Conservation (phyloP, 768 basidiomycete species). For the Coprinopsis sp. region DNA sequence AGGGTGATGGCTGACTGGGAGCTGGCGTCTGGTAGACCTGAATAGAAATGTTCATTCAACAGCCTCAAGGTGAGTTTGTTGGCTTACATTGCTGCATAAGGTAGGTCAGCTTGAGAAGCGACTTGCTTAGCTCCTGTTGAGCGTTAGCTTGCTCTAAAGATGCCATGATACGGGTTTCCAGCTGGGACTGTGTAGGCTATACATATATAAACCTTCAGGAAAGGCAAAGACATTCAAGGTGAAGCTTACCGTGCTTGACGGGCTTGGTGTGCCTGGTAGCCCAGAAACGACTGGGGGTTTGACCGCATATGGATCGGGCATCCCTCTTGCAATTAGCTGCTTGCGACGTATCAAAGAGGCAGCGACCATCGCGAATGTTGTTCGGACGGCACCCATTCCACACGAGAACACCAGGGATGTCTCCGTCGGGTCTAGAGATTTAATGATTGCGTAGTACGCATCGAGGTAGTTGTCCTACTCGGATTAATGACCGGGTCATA, state of each 20-base stretch:
- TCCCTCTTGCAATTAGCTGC: slow-evolving; percentile 59
- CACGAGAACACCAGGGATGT: slow-evolving; percentile 92
- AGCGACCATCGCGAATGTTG: slow-evolving; percentile 97
- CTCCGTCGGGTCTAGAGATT: slow-evolving; percentile 67
- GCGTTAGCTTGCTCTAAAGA: slow-evolving; percentile 71
- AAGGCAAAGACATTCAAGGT: not conserved
- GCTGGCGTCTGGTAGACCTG: slow-evolving; percentile 55
- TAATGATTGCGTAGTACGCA: slow-evolving; percentile 81
- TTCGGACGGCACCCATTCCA: slow-evolving; percentile 94
- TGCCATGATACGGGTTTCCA: slow-evolving; percentile 56
- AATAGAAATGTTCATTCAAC: not conserved
- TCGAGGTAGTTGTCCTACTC: slow-evolving; percentile 90
- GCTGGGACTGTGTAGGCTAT: slow-evolving; percentile 21
- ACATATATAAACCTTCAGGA: not conserved
- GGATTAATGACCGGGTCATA: not conserved
- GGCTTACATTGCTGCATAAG: slow-evolving; percentile 72
- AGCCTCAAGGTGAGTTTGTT: not conserved
- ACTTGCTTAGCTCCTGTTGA: slow-evolving; percentile 75
- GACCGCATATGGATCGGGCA: slow-evolving; percentile 72
- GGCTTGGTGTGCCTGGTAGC: slow-evolving; percentile 11
- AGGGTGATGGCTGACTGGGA: slow-evolving; percentile 82
- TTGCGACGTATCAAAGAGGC: slow-evolving; percentile 82
- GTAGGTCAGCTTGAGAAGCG: slow-evolving; percentile 73
- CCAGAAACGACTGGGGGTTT: slow-evolving; percentile 24
- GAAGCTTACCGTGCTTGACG: slow-evolving; percentile 11